Evolutionary conservation across 192 early-diverging fungal species (phyloP), one percentile per base, ranked within the genome.

Genomic region (Mortierella alpina): DNA sequence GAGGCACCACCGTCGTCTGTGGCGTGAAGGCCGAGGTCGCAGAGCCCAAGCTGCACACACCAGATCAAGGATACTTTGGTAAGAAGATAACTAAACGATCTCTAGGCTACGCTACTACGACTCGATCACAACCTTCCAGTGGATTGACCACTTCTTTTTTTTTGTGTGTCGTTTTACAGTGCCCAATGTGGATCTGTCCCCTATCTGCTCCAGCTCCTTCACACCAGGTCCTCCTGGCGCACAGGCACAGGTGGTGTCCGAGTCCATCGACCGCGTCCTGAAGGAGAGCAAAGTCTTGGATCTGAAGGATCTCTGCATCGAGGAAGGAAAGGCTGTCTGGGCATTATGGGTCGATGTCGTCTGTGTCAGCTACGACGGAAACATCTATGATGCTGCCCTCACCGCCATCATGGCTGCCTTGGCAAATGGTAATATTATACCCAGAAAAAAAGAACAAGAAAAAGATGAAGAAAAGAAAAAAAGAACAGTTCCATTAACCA

Each of bases 21-120:
- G 97, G 96, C 18, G 91, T 99, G 61, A 99, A 99, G 80, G 96
- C 94, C 20, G 95, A 98, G 83, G 94, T 97, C 5, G 86, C 94
- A 39, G 91, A 93, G 69, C 96, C 97, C 39, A 83, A 85, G 23
- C 78, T 95, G 31, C 86, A 85, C 49, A 42, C 44, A 1, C 95
- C 96, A 18, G 82, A 87, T 52, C 72, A 89, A 48, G 96, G 97
- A 13, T 98, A 90, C 66, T 84, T 99, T 18, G 91, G 93, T 94
- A 73, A 59, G 44, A 15, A 55, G 50, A 20, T 5, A 52, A 66
- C 13, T 6, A 63, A 40, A 31, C 31, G 31, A 31, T 31, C 31
- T 31, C 31, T 31, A 31, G 1, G 31, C 55, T 20, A 57, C 14
- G 17, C 17, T 11, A 1, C 4, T 22, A 20, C 22, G 14, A 14